Conservation (phyloP, 2,329 filamentous ascomycete genomes). For the Cadophora sp. region DNA sequence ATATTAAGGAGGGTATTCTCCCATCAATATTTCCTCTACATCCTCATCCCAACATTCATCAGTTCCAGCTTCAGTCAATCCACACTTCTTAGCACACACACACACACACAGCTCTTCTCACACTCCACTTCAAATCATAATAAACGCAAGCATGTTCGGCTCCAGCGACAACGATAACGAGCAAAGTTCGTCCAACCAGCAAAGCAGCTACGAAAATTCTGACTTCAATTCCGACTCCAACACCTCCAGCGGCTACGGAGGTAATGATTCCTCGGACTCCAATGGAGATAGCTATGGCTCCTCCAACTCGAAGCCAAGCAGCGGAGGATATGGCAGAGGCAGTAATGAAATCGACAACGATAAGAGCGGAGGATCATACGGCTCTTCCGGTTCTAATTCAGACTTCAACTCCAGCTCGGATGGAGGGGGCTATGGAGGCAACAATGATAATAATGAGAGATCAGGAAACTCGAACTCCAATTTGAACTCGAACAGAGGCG, state of each 20-base stretch:
- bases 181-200: background rate
- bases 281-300: background rate
- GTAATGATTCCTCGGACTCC: conserved; percentile 5
- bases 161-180: conserved; percentile 20
- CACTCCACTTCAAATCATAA: background rate
- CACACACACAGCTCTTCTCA: background rate
- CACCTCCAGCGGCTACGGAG: background rate
- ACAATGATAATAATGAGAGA: background rate
- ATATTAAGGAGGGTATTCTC: background rate
- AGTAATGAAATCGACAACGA: background rate
- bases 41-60: background rate
- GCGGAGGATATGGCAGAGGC: background rate
- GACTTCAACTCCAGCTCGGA: conserved; percentile 13
- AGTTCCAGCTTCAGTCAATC: too few relatives aligned
- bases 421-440: conserved; percentile 12
- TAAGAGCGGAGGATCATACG: background rate
- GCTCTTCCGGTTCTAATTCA: background rate
- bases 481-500: background rate
- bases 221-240: background rate
- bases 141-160: conserved; percentile 22
- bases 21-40: background rate
- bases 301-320: background rate
- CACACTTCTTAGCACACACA: too few relatives aligned
- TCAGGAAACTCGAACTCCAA: background rate
- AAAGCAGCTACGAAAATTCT: conserved; percentile 12